Conservation (phyloP, 495 filamentous ascomycete genomes). For the Thermochaetoides thermophila region DNA sequence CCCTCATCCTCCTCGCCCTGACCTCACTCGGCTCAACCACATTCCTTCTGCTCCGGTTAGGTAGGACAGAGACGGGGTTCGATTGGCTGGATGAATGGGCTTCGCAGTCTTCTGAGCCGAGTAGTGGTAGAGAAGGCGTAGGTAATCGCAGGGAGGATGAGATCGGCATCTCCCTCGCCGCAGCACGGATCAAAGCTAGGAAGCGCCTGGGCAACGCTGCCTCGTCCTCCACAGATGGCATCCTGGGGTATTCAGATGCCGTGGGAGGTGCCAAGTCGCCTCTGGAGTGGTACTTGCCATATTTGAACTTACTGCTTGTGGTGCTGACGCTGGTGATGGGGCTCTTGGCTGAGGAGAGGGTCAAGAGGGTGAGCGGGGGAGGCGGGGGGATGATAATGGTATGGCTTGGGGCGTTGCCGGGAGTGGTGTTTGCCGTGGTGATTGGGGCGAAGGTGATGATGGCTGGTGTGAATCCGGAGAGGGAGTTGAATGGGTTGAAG, state of each 20-base stretch:
- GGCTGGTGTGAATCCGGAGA: slow-evolving; percentile 39
- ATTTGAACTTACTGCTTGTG: slow-evolving; percentile 31
- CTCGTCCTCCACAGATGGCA: no score
- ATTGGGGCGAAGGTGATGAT: slow-evolving; percentile 37
- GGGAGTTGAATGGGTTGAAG: slow-evolving; percentile 35
- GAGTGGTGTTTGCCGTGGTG: slow-evolving; percentile 31
- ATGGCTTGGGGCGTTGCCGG: slow-evolving; percentile 25
- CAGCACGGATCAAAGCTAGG: no score
- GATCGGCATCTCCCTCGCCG: neutral
- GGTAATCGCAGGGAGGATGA: neutral
- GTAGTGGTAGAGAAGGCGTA: neutral
- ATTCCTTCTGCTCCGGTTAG: slow-evolving; percentile 20
- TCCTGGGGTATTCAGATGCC: no score
- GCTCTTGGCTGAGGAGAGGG: slow-evolving; percentile 8
- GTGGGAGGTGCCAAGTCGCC: no score
- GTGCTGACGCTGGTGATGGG: slow-evolving; percentile 22
- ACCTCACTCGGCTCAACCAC: slow-evolving; percentile 8
- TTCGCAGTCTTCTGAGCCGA: no score
- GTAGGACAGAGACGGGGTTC: slow-evolving; percentile 24
- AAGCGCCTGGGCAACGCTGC: no score
- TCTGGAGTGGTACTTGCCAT: slow-evolving; percentile 31
- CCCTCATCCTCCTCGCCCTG: slow-evolving; percentile 5
- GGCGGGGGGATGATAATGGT: slow-evolving; percentile 2
- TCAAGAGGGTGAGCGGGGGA: slow-evolving; percentile 2
- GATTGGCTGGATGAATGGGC: slow-evolving; percentile 19